Conservation (phyloP, 73 alveolate genomes). For the Uronychia binucleata region DNA sequence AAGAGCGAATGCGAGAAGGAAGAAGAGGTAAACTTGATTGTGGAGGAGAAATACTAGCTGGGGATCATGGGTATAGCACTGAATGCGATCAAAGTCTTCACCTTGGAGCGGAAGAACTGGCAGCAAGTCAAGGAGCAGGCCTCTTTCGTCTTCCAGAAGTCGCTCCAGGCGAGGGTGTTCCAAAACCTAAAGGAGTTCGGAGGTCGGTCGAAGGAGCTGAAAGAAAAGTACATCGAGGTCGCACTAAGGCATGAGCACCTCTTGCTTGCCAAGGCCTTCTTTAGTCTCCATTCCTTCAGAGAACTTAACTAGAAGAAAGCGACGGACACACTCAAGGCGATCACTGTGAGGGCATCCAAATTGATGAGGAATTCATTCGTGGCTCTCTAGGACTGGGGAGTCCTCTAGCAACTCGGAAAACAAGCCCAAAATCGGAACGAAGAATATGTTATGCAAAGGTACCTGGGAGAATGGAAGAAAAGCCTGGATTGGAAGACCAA, state of each 20-base stretch:
- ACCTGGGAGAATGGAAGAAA: background rate
- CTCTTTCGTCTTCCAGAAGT: background rate
- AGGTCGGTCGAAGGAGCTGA: background rate
- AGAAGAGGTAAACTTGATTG: background rate
- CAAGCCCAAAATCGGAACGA: background rate
- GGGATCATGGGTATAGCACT: background rate
- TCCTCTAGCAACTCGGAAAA: background rate
- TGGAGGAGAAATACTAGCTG: background rate
- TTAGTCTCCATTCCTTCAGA: background rate
- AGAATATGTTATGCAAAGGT: background rate
- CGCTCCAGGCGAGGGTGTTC: background rate
- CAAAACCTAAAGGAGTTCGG: background rate
- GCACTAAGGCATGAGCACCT: background rate
- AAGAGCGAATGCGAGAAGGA: background rate
- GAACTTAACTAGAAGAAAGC: background rate
- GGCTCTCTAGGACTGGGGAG: background rate
- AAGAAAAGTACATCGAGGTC: background rate
- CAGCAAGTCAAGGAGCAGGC: background rate
- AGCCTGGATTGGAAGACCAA: too few relatives aligned
- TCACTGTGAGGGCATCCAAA: background rate
- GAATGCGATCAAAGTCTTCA: background rate
- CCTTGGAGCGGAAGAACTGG: background rate
- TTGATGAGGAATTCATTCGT: background rate
- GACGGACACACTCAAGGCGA: background rate
- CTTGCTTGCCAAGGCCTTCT: background rate